Percentiles rank a stretch among this genome's conserved stretches.
Evolutionary conservation across 345 rosid genomes (phyloP).

Genomic region (Combretum micranthum): DNA sequence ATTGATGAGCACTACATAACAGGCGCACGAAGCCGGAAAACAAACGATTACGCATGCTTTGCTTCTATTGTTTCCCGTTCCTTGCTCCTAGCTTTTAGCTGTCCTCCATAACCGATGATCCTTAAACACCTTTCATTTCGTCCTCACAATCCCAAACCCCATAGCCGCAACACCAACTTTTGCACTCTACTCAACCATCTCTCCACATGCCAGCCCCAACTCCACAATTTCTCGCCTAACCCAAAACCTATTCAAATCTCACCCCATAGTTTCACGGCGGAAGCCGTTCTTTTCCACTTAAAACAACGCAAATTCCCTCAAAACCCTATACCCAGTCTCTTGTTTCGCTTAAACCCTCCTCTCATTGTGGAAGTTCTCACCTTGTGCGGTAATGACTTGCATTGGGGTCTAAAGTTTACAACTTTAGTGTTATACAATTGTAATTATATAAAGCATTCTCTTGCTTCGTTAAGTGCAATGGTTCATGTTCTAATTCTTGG

Average conservation of each 20-base stretch:
- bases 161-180: no score
- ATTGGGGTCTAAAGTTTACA: constrained; percentile 37
- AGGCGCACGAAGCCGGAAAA: no score
- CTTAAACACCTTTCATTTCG: no score
- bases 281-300: constrained; percentile 45
- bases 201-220: no score
- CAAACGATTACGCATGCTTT: no score
- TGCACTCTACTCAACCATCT: no score
- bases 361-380: constrained; percentile 45
- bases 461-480: constrained; percentile 57
- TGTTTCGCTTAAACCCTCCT: constrained; percentile 37
- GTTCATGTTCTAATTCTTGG: constrained; percentile 20
- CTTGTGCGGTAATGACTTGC: constrained; percentile 44
- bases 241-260: not conserved
- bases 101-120: no score
- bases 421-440: constrained; percentile 24
- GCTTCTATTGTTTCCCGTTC: no score
- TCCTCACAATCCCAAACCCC: no score
- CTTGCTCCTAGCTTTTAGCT: no score
- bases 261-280: constrained; percentile 44
- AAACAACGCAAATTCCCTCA: constrained; percentile 30
- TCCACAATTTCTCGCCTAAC: no score
- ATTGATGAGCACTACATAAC: no score
- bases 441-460: constrained; percentile 46
- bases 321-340: constrained; percentile 24